Percentiles rank a stretch among this genome's conserved stretches.
Conservation (phyloP, 2,329 filamentous ascomycete genomes). For the Fusarium vanettenii region DNA sequence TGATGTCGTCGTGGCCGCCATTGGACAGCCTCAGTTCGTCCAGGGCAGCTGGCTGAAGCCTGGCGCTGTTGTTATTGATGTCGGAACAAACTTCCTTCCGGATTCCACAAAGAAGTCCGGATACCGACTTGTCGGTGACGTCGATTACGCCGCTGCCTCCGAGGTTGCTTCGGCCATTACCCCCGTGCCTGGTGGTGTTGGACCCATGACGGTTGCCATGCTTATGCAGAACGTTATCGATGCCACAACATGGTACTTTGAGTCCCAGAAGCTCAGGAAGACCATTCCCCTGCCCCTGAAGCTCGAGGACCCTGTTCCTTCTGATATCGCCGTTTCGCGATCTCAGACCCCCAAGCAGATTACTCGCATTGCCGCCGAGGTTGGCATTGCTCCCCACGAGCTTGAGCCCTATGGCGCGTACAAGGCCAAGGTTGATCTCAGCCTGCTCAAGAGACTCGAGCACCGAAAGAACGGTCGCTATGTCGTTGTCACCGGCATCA, state of each 20-base stretch:
- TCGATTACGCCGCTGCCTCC: conserved; percentile 87
- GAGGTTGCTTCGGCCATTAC: conserved; percentile 94
- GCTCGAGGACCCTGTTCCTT: conserved; percentile 85
- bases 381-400: conserved; percentile 89
- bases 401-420: conserved; percentile 94
- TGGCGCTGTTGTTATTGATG: conserved; percentile 95
- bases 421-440: conserved; percentile 94
- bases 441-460: conserved; percentile 82
- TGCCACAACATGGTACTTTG: conserved; percentile 83
- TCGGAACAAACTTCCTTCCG: conserved; percentile 95
- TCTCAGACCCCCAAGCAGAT: conserved; percentile 93
- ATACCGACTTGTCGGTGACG: conserved; percentile 91
- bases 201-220: conserved; percentile 99
- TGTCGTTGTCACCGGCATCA: conserved; percentile 94
- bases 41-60: conserved; percentile 97
- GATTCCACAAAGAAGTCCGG: conserved; percentile 93
- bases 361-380: conserved; percentile 82
- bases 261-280: conserved; percentile 82
- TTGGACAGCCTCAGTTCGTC: conserved; percentile 87
- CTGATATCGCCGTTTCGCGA: conserved; percentile 92
- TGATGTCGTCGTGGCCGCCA: conserved; percentile 91
- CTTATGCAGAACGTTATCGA: conserved; percentile 94
- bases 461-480: conserved; percentile 93
- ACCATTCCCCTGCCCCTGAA: conserved; percentile 88
- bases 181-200: conserved; percentile 95